Conservation (phyloP, 2,329 filamentous ascomycete species). For the Zymoseptoria tritici region DNA sequence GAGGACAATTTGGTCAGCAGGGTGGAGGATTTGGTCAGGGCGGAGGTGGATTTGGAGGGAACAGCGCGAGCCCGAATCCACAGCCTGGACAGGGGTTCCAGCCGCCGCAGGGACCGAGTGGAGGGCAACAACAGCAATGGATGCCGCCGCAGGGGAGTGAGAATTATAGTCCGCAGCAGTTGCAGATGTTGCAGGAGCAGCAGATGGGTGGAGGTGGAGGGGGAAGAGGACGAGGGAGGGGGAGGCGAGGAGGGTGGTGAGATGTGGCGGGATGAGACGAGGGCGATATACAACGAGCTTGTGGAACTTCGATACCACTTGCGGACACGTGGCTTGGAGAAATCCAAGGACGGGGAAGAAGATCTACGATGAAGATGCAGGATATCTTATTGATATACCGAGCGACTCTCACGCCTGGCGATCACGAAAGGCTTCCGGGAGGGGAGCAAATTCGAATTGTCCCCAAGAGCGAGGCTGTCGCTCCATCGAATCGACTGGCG, state of each 20-base stretch:
- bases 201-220: slow-evolving; percentile 24
- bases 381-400: background rate
- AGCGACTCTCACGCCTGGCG: background rate
- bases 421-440: background rate
- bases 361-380: too few relatives aligned
- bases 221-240: slow-evolving; percentile 23
- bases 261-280: background rate
- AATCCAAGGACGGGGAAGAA: too few relatives aligned
- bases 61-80: slow-evolving; percentile 19
- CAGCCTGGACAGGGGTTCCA: slow-evolving; percentile 23
- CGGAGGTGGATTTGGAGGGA: slow-evolving; percentile 14
- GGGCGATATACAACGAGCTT: background rate
- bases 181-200: slow-evolving; percentile 30
- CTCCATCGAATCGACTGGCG: background rate
- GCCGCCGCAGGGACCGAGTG: slow-evolving; percentile 20
- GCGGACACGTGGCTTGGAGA: too few relatives aligned
- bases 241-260: slow-evolving; percentile 17
- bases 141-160: slow-evolving; percentile 15
- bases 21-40: slow-evolving; percentile 12
- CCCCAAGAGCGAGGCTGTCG: background rate
- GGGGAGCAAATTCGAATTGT: background rate
- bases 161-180: slow-evolving; percentile 29
- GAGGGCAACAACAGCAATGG: slow-evolving; percentile 6
- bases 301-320: too few relatives aligned
- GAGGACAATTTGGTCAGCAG: slow-evolving; percentile 4